Evolutionary conservation across 345 rosid genomes (phyloP).

Genomic region (Psidium friedrichsthalianum): DNA sequence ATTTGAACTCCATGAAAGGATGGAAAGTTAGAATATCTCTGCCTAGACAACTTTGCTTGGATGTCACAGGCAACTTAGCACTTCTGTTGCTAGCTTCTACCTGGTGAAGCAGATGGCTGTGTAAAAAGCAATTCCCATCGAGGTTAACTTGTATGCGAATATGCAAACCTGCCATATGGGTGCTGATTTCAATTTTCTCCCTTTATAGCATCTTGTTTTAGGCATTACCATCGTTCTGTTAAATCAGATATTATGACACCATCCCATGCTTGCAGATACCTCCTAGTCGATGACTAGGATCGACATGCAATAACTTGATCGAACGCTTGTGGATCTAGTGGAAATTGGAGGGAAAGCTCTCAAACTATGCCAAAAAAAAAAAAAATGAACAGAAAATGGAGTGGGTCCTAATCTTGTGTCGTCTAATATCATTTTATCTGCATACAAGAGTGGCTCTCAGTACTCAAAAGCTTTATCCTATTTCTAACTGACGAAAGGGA

Average conservation of each 20-base stretch:
- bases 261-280: conserved; percentile 50
- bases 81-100: background rate
- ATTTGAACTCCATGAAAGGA: background rate
- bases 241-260: background rate
- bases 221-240: background rate
- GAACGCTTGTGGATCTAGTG: conserved; percentile 95
- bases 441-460: conserved; percentile 74
- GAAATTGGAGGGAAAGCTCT: conserved; percentile 96
- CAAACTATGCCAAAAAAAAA: conserved; percentile 70
- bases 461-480: conserved; percentile 74
- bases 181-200: background rate
- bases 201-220: background rate
- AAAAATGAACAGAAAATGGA: conserved; percentile 97
- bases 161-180: background rate
- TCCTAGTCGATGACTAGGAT: conserved; percentile 82
- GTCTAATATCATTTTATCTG: conserved; percentile 81
- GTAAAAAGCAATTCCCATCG: background rate
- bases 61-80: background rate
- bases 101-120: background rate
- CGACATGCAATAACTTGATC: conserved; percentile 81
- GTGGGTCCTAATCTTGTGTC: conserved; percentile 96
- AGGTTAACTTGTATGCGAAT: background rate
- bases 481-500: conserved; percentile 85
- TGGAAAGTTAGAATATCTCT: background rate
- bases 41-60: background rate